phyloP scores from a whole-genome alignment of 129 eudicot species.

The Arctium lappa region DNA sequence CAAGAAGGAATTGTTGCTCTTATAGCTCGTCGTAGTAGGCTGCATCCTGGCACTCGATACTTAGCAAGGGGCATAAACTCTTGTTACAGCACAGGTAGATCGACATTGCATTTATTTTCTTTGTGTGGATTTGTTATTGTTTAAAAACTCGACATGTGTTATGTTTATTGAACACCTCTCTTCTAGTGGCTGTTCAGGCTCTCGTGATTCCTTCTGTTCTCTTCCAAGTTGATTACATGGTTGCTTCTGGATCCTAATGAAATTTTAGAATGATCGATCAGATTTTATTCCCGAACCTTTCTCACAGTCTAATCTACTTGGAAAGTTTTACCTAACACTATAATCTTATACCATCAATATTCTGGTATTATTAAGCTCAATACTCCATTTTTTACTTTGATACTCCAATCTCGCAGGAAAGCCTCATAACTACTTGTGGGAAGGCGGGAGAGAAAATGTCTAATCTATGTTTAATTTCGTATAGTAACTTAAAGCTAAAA shows the following conservation, averaged over 20 bases:
- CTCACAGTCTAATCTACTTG: background rate
- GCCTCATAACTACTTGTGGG: background rate
- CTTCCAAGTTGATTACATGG: background rate
- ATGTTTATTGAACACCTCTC: background rate
- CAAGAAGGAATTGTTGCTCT: constrained; percentile 90
- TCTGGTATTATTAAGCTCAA: background rate
- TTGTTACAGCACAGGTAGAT: constrained; percentile 81
- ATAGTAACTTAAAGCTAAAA: background rate
- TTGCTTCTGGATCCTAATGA: background rate
- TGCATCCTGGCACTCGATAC: constrained; percentile 96
- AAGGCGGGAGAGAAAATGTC: background rate
- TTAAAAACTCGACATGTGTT: background rate
- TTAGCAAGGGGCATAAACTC: constrained; percentile 91
- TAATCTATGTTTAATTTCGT: background rate
- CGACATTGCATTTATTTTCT: constrained; percentile 1
- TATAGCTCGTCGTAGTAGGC: constrained; percentile 90
- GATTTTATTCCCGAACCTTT: background rate
- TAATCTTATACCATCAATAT: background rate
- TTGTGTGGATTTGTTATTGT: background rate
- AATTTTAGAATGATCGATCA: background rate
- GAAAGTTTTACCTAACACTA: background rate
- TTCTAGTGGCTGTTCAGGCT: background rate
- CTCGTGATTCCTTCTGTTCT: background rate
- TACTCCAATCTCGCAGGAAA: constrained; percentile 1
- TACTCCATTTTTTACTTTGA: background rate